Percentiles rank a stretch among this genome's conserved stretches.
These are phyloP conservation scores for Leptomonas pyrrhocoris DNA, from an alignment of 208 protist species.

Conservation along the genomic window DNA sequence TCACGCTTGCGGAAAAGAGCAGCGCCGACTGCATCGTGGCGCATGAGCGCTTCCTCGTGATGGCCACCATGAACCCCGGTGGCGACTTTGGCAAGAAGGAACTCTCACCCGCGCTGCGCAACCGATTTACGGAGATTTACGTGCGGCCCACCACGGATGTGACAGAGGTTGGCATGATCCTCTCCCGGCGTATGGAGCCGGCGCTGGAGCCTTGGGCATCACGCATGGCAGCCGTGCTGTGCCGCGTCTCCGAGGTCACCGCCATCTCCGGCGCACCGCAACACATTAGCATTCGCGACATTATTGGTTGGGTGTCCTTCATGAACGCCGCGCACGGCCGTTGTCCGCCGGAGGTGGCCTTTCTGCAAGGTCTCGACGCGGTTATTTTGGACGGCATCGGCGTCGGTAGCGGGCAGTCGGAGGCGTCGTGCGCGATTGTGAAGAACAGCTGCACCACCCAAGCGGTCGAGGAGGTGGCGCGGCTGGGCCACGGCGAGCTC, in stretches of 20 bases:
- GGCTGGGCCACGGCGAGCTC: conserved; percentile 16
- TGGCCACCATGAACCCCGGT: conserved; percentile 99
- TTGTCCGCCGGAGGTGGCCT: conserved; percentile 74
- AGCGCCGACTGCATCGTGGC: conserved; percentile 83
- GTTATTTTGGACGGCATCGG: conserved; percentile 97
- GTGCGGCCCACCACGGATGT: conserved; percentile 92
- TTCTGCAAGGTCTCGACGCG: conserved; percentile 96
- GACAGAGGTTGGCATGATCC: conserved; percentile 94
- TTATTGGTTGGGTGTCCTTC: conserved; percentile 96
- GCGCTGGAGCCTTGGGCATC: conserved; percentile 59
- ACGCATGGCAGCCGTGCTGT: conserved; percentile 81
- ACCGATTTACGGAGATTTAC: conserved; percentile 99
- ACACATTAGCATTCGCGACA: conserved; percentile 95
- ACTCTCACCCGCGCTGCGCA: conserved; percentile 99
- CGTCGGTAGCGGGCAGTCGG: conserved; percentile 81
- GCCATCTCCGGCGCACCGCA: conserved; percentile 45
- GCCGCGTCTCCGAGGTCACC: conserved; percentile 51
- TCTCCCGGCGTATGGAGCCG: conserved; percentile 78
- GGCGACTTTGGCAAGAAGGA: conserved; percentile 99
- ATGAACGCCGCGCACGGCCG: conserved; percentile 88
- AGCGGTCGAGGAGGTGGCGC: conserved; percentile 22
- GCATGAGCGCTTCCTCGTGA: conserved; percentile 93
- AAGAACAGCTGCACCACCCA: conserved; percentile 43
- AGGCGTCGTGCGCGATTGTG: conserved; percentile 36
- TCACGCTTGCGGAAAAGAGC: conserved; percentile 98